phyloP scores from a whole-genome alignment of 2,329 filamentous ascomycete species.

The Hirsutella minnesotensis region DNA sequence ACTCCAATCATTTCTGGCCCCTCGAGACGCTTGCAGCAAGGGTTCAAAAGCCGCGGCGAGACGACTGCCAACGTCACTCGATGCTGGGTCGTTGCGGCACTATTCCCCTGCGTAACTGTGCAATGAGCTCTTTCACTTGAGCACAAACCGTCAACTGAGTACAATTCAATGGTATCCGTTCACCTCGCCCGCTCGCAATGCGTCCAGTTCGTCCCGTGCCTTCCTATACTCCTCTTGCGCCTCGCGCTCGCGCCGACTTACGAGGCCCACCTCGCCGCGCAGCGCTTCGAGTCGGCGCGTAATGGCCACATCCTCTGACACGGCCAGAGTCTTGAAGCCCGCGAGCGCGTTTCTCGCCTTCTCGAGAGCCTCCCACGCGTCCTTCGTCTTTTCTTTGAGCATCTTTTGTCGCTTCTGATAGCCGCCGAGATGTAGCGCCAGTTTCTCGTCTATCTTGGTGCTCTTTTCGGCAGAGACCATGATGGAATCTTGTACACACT shows the following conservation, averaged over 20 bases:
- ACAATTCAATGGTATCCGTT: constrained; percentile 26
- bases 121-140: too few relatives aligned
- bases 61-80: too few relatives aligned
- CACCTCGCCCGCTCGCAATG: constrained; percentile 28
- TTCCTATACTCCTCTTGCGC: constrained; percentile 76
- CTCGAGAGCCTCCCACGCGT: constrained; percentile 62
- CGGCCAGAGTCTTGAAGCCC: constrained; percentile 62
- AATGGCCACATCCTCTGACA: constrained; percentile 70
- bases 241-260: constrained; percentile 74
- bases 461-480: constrained; percentile 64
- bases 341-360: constrained; percentile 62
- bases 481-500: constrained; percentile 64
- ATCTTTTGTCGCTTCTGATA: constrained; percentile 80
- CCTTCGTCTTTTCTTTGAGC: constrained; percentile 65
- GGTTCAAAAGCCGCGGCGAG: too few relatives aligned
- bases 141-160: too few relatives aligned
- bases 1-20: too few relatives aligned
- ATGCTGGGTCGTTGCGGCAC: too few relatives aligned
- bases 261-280: constrained; percentile 70
- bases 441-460: constrained; percentile 86
- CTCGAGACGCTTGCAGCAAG: too few relatives aligned
- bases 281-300: constrained; percentile 59
- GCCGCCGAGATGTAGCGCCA: constrained; percentile 75
- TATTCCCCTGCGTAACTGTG: too few relatives aligned
- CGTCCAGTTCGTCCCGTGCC: constrained; percentile 66